Evolutionary conservation across 495 filamentous ascomycete species (phyloP), one percentile per base, ranked within the genome.

Genomic region (Penicillium soppii): DNA sequence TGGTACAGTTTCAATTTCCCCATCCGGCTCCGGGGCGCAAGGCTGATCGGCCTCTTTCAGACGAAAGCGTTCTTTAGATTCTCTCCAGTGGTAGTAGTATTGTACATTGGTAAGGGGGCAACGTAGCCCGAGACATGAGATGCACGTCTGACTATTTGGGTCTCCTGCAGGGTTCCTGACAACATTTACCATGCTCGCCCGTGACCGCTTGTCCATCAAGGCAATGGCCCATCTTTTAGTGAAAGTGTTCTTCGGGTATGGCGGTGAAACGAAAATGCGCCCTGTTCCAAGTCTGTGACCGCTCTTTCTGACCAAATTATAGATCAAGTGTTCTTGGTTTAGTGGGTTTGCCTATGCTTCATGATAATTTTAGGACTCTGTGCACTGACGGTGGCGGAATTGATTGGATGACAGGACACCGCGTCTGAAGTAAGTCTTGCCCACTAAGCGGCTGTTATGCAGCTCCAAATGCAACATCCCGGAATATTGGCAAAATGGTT

Each of bases 31-130:
- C 29, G 58, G 43, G 39, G 55, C 56, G 36, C 61, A 60, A 72
- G 58, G 69, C 59, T 63, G 59, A 66, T 54, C 32, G 52, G 37
- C 20, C 3, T 32, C 19, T 43, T 46, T 43, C 62, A 85, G 81
- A 91, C 90, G 16, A 95, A 91, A 70, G 89, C 94, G 51, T 96
- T 96, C 61, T 68, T 94, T 59, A 92, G 92, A 54, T 96, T 96
- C 67, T 81, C 92, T 63, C 84, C 89, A 10, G 77, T 96, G n/a
- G 89, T 97, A 17, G 70, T 87, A 39, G 83, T 96, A 47, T 71
- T 96, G 55, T 96, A 95, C 61, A 61, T 87, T 36, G 82, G 82
- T 85, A 62, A 53, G 64, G 56, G 46, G 43, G 46, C 42, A 36
- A 47, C 50, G 45, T 43, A 53, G 39, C 43, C 51, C 43, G 45